Conservation (phyloP, 2,329 filamentous ascomycete species). For the Fusarium graminum region DNA sequence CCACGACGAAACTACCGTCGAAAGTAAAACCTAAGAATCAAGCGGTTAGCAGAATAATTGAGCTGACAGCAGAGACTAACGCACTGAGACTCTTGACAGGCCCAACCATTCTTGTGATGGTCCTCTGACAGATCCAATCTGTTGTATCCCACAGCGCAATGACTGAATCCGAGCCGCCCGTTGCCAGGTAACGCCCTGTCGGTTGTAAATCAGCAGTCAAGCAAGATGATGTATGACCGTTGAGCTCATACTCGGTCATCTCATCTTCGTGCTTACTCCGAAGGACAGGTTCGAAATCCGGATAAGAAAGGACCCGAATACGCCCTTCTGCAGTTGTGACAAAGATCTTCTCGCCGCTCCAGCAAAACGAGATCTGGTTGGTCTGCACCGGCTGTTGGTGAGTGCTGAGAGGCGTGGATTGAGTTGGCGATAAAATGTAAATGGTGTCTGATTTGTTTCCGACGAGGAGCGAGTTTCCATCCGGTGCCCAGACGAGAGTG, state of each 20-base stretch:
- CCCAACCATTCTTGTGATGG: constrained; percentile 75
- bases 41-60: constrained; percentile 28
- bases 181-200: constrained; percentile 77
- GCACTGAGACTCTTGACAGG: constrained; percentile 76
- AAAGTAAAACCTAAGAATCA: constrained; percentile 74
- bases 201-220: constrained; percentile 78
- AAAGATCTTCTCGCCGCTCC: constrained; percentile 78
- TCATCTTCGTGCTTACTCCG: constrained; percentile 61
- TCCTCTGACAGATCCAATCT: constrained; percentile 81
- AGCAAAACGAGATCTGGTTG: constrained; percentile 81
- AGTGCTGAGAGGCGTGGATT: constrained; percentile 66
- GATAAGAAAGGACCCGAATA: constrained; percentile 77
- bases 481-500: constrained; percentile 79
- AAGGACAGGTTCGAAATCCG: constrained; percentile 69
- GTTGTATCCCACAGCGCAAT: constrained; percentile 83
- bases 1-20: constrained; percentile 80
- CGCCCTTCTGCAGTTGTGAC: constrained; percentile 78
- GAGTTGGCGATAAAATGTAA: constrained; percentile 71
- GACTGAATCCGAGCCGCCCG: constrained; percentile 80
- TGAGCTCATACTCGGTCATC: constrained; percentile 70
- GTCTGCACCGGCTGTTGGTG: constrained; percentile 74
- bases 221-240: constrained; percentile 80
- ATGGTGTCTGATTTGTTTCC: constrained; percentile 78
- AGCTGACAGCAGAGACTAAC: constrained; percentile 45
- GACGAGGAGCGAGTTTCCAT: constrained; percentile 77